Conservation (phyloP, 176 grass and related monocot species). For the Oropetium thomaeum region DNA sequence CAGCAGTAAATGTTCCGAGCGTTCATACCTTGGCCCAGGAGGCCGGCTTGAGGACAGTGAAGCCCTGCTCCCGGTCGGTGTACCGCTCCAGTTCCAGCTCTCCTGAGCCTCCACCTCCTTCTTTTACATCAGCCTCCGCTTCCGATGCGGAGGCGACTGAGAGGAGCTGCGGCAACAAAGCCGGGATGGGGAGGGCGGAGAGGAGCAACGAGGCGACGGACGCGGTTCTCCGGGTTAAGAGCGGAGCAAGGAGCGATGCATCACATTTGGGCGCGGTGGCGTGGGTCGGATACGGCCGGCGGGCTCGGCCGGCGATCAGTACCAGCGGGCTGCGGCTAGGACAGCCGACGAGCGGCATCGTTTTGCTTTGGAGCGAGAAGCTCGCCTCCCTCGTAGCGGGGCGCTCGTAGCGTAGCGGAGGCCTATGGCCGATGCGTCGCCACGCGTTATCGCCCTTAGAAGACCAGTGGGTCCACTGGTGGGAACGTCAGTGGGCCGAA, state of each 20-base stretch:
- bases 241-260: neutral
- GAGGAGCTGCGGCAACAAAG: conserved; percentile 21
- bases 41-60: conserved; percentile 68
- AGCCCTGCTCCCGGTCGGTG: conserved; percentile 58
- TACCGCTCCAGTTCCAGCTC: conserved; percentile 53
- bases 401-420: no score
- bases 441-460: neutral
- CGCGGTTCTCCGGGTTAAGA: conserved; percentile 32
- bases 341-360: conserved; percentile 41
- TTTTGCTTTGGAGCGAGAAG: neutral
- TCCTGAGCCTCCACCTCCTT: neutral
- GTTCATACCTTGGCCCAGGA: conserved; percentile 72
- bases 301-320: conserved; percentile 23
- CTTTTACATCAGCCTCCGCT: neutral
- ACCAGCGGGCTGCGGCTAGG: conserved; percentile 40
- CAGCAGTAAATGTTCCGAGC: neutral
- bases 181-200: conserved; percentile 32
- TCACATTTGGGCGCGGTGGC: neutral
- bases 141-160: conserved; percentile 29
- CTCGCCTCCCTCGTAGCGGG: neutral
- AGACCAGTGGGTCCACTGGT: neutral
- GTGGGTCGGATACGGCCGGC: conserved; percentile 7
- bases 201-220: conserved; percentile 40
- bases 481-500: neutral
- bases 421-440: neutral